Base-by-base conservation (phyloP, 2,329 filamentous ascomycete species). In the Achaetomium macrosporum region DNA sequence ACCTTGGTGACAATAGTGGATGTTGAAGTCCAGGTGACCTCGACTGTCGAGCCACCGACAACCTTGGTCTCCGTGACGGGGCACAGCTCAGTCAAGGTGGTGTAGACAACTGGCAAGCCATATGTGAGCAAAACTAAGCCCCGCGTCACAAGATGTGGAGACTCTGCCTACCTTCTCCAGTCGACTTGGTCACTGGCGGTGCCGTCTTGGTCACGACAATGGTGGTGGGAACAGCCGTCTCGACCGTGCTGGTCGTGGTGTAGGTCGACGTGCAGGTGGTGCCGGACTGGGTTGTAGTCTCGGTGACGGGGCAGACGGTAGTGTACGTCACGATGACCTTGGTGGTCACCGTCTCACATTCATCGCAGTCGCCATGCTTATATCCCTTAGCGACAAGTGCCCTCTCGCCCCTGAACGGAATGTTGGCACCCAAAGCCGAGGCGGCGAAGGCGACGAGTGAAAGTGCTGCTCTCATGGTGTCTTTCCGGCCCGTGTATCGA, bases 1-100 rank as follows among this genome's bases (percentile, higher is more conserved):
- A 68, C 64, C 17, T 59, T 60, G 10, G 60, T 67, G 16, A 63
- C 60, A 29, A 70, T 62, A 29, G 69, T 69, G 9, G 65, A 67
- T 1, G 68, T 74, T 12, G 69, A 70, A 7, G 68, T 71, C 66
- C 68, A 71, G 19, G 69, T 71, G 16, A 71, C 64, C 12, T 71
- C 67, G 0, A 72, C 64, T 3, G 69, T 70, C 37, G 66, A 61
- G 29, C 76, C 76, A 25, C 62, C 69, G 3, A 76, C 49, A 2
- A 71, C 74, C 63, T 69, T 71, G 43, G 71, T 72, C 59, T 73
- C 66, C 1, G 74, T 77, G 13, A 77, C 61, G 9, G 73, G 71
- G 62, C 71, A 74, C 13, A 76, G 64, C 15, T 66, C 69, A 13
- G 74, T 78, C 35, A 70, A 50, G 6, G 74, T 77, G 9, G 63